These are phyloP conservation scores for Naumovozyma castellii DNA, from an alignment of 805 yeast species.

Conservation along the genomic window DNA sequence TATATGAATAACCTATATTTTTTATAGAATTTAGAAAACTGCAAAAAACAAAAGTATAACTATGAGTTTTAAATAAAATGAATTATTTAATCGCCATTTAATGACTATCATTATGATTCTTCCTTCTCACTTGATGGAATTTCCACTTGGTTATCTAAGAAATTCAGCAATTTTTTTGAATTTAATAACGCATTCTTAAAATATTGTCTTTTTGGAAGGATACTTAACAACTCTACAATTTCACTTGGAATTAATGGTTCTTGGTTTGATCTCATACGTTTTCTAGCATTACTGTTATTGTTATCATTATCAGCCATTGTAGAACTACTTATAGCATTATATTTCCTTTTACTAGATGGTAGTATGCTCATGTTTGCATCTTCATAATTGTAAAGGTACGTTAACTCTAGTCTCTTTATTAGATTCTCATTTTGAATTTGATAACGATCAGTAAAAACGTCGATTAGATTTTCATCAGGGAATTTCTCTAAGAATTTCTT, in stretches of 20 bases:
- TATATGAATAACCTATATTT: neutral
- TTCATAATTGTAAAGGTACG: slow-evolving; percentile 18
- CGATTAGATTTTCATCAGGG: slow-evolving; percentile 42
- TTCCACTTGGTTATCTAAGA: slow-evolving; percentile 25
- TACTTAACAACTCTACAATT: slow-evolving; percentile 19
- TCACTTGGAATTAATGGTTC: slow-evolving; percentile 19
- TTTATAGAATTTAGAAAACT: neutral
- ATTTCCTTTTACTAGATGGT: slow-evolving; percentile 1
- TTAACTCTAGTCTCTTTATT: slow-evolving; percentile 28
- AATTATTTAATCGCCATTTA: too few species aligned
- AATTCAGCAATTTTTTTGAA: slow-evolving; percentile 23
- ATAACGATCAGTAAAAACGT: slow-evolving; percentile 32
- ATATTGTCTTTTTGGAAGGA: slow-evolving; percentile 29
- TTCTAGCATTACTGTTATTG: slow-evolving; percentile 1
- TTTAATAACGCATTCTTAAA: slow-evolving; percentile 26
- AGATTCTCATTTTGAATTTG: slow-evolving; percentile 29
- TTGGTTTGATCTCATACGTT: slow-evolving; percentile 6
- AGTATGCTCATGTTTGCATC: neutral
- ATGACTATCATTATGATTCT: too few species aligned
- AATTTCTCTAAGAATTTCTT: slow-evolving; percentile 55
- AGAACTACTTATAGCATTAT: neutral
- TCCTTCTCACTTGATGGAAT: slow-evolving; percentile 11
- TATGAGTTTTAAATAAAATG: too few species aligned
- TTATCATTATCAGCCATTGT: neutral
- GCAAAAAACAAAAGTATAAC: too few species aligned